phyloP scores from a whole-genome alignment of 768 basidiomycete genomes.

The Xerocomellus intermedius region DNA sequence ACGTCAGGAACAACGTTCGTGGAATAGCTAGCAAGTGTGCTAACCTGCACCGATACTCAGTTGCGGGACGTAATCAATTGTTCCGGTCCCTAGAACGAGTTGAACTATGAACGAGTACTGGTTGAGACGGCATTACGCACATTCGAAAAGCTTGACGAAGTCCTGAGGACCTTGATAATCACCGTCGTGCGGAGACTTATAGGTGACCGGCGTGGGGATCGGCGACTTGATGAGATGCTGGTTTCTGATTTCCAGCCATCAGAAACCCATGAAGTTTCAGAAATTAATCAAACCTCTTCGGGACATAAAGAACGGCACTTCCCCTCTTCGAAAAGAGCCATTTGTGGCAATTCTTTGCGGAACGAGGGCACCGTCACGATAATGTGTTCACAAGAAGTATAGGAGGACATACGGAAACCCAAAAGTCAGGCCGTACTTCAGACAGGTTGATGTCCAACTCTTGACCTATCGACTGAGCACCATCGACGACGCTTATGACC shows the following conservation, averaged over 20 bases:
- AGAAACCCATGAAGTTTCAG: not conserved
- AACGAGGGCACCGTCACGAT: not conserved
- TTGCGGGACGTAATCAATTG: slow-evolving; percentile 52
- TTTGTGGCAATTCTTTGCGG: slow-evolving; percentile 73
- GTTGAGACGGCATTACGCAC: slow-evolving; percentile 17
- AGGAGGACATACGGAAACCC: slow-evolving; percentile 57
- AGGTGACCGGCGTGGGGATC: slow-evolving; percentile 54
- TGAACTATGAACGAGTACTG: not conserved
- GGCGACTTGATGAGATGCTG: slow-evolving; percentile 60
- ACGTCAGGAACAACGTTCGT: slow-evolving; percentile 3
- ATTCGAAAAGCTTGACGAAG: slow-evolving; percentile 53
- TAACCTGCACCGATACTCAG: slow-evolving; percentile 55
- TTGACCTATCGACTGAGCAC: slow-evolving; percentile 77
- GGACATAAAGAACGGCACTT: slow-evolving; percentile 72
- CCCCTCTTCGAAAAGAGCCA: slow-evolving; percentile 76
- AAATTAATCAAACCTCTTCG: slow-evolving; percentile 44
- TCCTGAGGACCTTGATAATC: slow-evolving; percentile 27
- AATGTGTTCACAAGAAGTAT: too few species aligned
- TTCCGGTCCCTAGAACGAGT: slow-evolving; percentile 54
- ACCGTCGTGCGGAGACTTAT: slow-evolving; percentile 46
- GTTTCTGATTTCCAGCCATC: slow-evolving; percentile 41
- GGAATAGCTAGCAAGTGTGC: not conserved
- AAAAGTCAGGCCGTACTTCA: slow-evolving; percentile 66
- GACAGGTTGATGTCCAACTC: slow-evolving; percentile 59
- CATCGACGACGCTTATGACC: slow-evolving; percentile 71